Evolutionary conservation across 257 asterid genomes (phyloP).

Genomic region (Paraleonurus japonicus): DNA sequence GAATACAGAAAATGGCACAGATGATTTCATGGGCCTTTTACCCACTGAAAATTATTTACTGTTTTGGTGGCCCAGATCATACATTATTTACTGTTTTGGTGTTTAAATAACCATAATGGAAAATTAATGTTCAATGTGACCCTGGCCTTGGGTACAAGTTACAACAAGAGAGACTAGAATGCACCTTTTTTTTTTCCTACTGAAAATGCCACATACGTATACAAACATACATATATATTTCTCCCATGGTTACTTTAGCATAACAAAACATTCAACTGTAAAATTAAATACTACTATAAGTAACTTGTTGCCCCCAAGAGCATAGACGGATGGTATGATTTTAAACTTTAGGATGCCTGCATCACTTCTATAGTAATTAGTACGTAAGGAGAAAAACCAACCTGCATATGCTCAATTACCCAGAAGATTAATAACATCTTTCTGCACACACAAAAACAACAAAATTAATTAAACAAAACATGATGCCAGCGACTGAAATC

Average conservation of each 20-base stretch:
- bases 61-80: too few species aligned
- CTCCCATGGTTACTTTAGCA: too few species aligned
- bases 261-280: too few species aligned
- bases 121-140: not conserved
- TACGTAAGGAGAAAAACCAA: not conserved
- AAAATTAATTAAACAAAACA: not conserved
- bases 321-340: too few species aligned
- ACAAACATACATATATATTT: too few species aligned
- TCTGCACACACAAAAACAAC: constrained; percentile 37
- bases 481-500: not conserved
- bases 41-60: too few species aligned
- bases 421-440: constrained; percentile 55
- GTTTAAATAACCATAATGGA: not conserved
- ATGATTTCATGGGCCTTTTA: too few species aligned
- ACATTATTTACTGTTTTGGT: not conserved
- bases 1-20: too few species aligned
- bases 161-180: not conserved
- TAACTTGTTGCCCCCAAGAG: too few species aligned
- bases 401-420: constrained; percentile 42
- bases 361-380: not conserved
- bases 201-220: too few species aligned
- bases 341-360: not conserved
- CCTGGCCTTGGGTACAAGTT: too few species aligned
- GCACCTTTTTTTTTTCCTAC: not conserved
- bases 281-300: too few species aligned